Base-by-base conservation (phyloP, 2,329 filamentous ascomycete species). In the Fusarium chaquense region DNA sequence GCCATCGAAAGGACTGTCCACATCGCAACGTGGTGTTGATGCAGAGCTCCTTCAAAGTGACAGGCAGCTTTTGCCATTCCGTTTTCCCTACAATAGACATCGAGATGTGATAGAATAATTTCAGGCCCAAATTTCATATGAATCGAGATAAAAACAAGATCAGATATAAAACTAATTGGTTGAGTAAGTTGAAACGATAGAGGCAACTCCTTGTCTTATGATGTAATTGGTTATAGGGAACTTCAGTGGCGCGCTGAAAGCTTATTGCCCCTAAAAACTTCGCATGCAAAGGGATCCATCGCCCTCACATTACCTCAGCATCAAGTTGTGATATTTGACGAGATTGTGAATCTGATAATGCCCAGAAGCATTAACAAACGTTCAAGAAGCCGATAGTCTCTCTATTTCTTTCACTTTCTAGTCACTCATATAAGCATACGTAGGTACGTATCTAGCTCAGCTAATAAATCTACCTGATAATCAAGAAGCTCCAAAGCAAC, bases 1-100 rank as follows among this genome's bases (percentile, higher is more conserved):
- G 91, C 96, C 96, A 99, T 83, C 95, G 90, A 75, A 99, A 99
- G 1, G 95, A 97, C 79, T 99, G 96, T 5, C 96, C 96, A 78
- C 96, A 99, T 67, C 95, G 90, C 35, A 99, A 83, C 0, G 94
- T 97, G 0, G 95, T 99, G 75, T 97, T 93, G 71, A 99, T 94
- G 78, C 93, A 98, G 6, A 99, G 87, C 78, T 99, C 96, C 6
- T 90, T 88, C 35, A 97, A 82, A 65, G 86, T 92, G 41, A 98
- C 83, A 26, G 96, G 94, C 72, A 99, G 82, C 82, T 93, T 97
- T 70, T 89, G 89, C 96, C 96, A 99, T 77, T 93, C 91, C 18
- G 90, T 85, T n/a, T 89, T 83, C 32, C 84, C 85, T 50, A 78
- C 78, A 50, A 80, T 58, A 45, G 82, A 76, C 79, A 82, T 81